Conservation (phyloP, 2,329 filamentous ascomycete genomes). For the Trichoderma guizhouense region DNA sequence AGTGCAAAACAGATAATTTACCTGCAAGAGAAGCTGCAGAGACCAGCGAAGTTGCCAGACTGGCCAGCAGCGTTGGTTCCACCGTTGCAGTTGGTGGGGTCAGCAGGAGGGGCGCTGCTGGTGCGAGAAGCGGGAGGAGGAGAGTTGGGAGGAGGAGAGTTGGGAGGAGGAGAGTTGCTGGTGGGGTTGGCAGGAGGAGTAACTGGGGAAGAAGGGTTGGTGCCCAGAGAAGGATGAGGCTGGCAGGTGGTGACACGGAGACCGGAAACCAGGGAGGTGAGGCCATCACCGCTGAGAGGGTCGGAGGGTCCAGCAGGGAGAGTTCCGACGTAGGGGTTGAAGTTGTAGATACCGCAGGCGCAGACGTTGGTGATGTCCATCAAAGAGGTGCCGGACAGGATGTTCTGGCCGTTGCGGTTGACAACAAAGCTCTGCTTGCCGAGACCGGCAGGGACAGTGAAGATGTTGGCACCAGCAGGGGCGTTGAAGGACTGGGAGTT, state of each 20-base stretch:
- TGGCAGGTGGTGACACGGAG: slow-evolving; percentile 20
- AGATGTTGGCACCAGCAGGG: slow-evolving; percentile 28
- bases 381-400: slow-evolving; percentile 46
- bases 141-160: background rate
- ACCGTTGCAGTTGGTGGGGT: slow-evolving; percentile 24
- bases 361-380: slow-evolving; percentile 49
- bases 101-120: slow-evolving; percentile 5
- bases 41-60: slow-evolving; percentile 33
- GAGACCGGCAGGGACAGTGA: slow-evolving; percentile 45
- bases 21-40: slow-evolving; percentile 34
- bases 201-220: slow-evolving; percentile 20
- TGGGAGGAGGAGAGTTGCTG: background rate
- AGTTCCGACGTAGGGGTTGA: slow-evolving; percentile 52
- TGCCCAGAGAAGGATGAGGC: slow-evolving; percentile 31
- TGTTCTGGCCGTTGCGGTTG: slow-evolving; percentile 36
- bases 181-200: slow-evolving; percentile 32
- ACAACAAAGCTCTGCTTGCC: slow-evolving; percentile 43
- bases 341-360: slow-evolving; percentile 54
- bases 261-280: slow-evolving; percentile 8
- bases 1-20: background rate
- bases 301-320: slow-evolving; percentile 35
- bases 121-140: slow-evolving; percentile 29
- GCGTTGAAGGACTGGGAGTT: slow-evolving; percentile 36
- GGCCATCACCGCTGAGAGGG: slow-evolving; percentile 11
- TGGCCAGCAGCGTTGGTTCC: slow-evolving; percentile 31